Evolutionary conservation across 495 filamentous ascomycete genomes (phyloP).

Genomic region (Trichoderma gamsii): DNA sequence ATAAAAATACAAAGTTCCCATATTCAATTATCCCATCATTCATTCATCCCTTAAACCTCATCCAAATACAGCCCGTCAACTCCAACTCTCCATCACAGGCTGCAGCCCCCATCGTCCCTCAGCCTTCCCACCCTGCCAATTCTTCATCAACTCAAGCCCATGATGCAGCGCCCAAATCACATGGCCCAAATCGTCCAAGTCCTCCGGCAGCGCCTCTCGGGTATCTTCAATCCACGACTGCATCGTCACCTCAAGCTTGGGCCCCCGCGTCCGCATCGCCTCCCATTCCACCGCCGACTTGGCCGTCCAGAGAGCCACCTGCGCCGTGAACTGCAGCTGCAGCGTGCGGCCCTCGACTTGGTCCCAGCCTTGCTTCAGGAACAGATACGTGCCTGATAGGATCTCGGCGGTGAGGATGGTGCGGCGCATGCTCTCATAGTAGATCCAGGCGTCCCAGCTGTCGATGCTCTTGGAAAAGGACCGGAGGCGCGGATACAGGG

Average conservation of each 20-base stretch:
- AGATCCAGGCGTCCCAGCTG: neutral
- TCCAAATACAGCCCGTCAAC: neutral
- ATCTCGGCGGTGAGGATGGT: neutral
- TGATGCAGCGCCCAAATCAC: neutral
- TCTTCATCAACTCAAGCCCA: neutral
- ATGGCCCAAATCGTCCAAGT: neutral
- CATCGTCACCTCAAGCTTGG: neutral
- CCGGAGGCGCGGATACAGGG: neutral
- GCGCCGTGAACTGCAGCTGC: constrained; percentile 2
- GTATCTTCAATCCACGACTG: neutral
- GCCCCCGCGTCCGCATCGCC: neutral
- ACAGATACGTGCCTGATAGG: neutral
- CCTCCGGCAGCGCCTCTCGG: neutral
- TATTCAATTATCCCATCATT: neutral
- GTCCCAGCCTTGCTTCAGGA: constrained; percentile 8
- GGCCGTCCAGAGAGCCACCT: constrained; percentile 1
- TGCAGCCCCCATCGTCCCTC: neutral
- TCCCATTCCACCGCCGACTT: constrained; percentile 1
- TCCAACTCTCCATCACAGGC: neutral
- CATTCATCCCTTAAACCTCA: neutral
- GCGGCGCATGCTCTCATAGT: constrained; percentile 9
- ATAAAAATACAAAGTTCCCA: neutral
- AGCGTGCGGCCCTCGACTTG: neutral
- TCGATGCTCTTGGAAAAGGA: neutral
- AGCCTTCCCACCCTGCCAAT: neutral